A percentile compares a stretch with the other conserved stretches of the same genome.
Conservation (phyloP, 805 yeast genomes). For the Saturnispora kantuleensis region DNA sequence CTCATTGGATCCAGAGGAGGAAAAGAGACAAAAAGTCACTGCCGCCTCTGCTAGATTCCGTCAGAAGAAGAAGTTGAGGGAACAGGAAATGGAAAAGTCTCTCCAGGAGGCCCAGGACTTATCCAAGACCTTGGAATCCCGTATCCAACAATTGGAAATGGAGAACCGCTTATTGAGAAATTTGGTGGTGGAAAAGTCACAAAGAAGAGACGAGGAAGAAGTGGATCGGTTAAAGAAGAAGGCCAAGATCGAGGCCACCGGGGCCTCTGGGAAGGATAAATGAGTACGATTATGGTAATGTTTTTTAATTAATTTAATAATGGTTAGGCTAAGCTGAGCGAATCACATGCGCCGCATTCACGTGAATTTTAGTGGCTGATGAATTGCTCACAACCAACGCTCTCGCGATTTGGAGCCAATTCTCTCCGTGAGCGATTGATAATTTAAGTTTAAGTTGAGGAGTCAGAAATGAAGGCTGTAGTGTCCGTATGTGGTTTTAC, state of each 20-base stretch:
- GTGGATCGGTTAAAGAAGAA: constrained; percentile 42
- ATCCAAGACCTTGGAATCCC: constrained; percentile 56
- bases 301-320: background rate
- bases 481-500: constrained; percentile 21
- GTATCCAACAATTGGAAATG: constrained; percentile 80
- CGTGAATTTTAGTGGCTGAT: too few relatives aligned
- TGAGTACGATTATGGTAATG: background rate
- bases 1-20: constrained; percentile 35
- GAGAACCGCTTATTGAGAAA: constrained; percentile 81
- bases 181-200: constrained; percentile 73
- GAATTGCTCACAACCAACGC: too few relatives aligned
- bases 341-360: background rate
- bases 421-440: too few relatives aligned
- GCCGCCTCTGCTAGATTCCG: constrained; percentile 94
- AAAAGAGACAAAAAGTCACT: constrained; percentile 79
- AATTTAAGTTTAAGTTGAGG: background rate
- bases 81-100: constrained; percentile 78
- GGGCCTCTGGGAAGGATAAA: background rate
- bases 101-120: constrained; percentile 64
- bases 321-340: background rate
- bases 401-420: too few relatives aligned
- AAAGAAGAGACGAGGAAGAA: constrained; percentile 42
- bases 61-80: constrained; percentile 82
- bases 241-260: constrained; percentile 23
- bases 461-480: constrained; percentile 23